These are phyloP conservation scores for Cyphellophora europaea DNA, from an alignment of 2,329 filamentous ascomycete species.

Conservation along the genomic window DNA sequence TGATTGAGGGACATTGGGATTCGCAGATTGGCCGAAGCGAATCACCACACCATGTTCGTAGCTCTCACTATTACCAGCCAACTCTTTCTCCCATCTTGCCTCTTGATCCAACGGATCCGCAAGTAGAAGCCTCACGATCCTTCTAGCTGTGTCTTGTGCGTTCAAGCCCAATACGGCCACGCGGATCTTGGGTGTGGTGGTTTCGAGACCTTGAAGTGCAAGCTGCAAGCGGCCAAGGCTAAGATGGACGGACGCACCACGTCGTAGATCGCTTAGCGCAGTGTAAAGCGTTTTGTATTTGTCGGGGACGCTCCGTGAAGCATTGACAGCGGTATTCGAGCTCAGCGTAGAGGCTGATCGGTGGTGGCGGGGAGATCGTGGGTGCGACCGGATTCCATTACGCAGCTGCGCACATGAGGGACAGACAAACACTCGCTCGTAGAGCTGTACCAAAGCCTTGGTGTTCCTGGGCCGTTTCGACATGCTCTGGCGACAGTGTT, in stretches of 20 bases:
- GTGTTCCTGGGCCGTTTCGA: too few species aligned
- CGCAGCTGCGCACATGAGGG: constrained; percentile 8
- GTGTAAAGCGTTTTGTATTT: constrained; percentile 44
- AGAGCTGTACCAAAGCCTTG: too few species aligned
- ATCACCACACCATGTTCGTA: constrained; percentile 53
- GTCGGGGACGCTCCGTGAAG: constrained; percentile 43
- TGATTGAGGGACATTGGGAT: constrained; percentile 33
- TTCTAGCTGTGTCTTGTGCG: constrained; percentile 40
- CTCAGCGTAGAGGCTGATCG: constrained; percentile 29
- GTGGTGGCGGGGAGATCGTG: constrained; percentile 11
- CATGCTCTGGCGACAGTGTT: too few species aligned
- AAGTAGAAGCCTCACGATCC: constrained; percentile 58
- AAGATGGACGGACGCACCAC: constrained; percentile 45
- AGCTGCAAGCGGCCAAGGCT: constrained; percentile 52
- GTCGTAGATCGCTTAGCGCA: constrained; percentile 41
- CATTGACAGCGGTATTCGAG: constrained; percentile 45
- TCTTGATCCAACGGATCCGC: constrained; percentile 59
- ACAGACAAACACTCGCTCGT: constrained; percentile 2
- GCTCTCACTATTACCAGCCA: constrained; percentile 41
- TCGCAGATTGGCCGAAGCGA: constrained; percentile 44
- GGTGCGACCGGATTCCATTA: constrained; percentile 20
- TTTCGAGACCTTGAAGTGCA: constrained; percentile 48
- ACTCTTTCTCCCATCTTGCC: constrained; percentile 57
- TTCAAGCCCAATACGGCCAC: constrained; percentile 48
- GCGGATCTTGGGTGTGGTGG: constrained; percentile 42